Evolutionary conservation across 108 stramenopile genomes (phyloP).

Genomic region (Asterionellopsis glacialis): DNA sequence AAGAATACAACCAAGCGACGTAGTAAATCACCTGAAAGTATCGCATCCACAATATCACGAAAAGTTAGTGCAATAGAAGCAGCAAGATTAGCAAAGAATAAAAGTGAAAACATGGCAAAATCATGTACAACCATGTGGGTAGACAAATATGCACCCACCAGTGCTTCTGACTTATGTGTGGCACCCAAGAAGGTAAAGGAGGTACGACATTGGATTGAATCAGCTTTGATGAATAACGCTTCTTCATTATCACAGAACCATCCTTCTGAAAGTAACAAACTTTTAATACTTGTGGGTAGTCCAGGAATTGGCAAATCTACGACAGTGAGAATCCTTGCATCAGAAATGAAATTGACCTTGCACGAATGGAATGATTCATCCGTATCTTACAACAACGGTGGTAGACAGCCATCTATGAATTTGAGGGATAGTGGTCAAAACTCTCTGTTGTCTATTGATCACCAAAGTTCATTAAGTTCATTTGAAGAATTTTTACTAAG

Average conservation of each 20-base stretch:
- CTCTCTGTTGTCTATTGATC: neutral
- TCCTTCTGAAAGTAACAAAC: conserved; percentile 4
- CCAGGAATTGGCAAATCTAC: conserved; percentile 84
- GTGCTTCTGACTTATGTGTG: conserved; percentile 55
- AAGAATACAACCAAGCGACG: too few relatives aligned
- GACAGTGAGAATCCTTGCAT: conserved; percentile 42
- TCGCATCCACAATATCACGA: too few relatives aligned
- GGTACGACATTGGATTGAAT: conserved; percentile 44
- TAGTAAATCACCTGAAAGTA: too few relatives aligned
- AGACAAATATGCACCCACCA: conserved; percentile 50
- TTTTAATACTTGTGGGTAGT: conserved; percentile 72
- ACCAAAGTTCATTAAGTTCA: neutral
- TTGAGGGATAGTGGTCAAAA: too few relatives aligned
- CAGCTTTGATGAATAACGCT: too few relatives aligned
- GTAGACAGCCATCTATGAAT: too few relatives aligned
- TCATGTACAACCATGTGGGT: too few relatives aligned
- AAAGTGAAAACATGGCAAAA: too few relatives aligned
- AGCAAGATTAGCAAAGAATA: too few relatives aligned
- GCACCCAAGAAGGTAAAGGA: conserved; percentile 83
- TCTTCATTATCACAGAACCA: too few relatives aligned
- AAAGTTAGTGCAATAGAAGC: too few relatives aligned
- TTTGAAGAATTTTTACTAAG: conserved; percentile 70
- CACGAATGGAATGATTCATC: conserved; percentile 71
- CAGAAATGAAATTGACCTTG: conserved; percentile 44
- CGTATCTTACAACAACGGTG: conserved; percentile 22